Evolutionary conservation across 495 filamentous ascomycete genomes (phyloP), one percentile per base, ranked within the genome.

Genomic region (Articulospora tetracladia): DNA sequence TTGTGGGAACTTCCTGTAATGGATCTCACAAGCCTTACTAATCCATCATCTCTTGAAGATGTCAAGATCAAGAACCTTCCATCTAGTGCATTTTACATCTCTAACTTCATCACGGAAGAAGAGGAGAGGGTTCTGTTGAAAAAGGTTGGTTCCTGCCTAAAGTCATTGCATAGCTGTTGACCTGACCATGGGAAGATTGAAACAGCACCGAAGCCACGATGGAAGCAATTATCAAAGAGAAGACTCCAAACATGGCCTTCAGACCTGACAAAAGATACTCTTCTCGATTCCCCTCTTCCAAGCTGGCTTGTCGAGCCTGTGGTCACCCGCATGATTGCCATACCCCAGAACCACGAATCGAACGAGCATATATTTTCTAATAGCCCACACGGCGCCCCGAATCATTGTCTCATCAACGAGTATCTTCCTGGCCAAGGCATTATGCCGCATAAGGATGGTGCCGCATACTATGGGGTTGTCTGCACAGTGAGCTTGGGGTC

Each of bases 351-450:
- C 17, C 60, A 39, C 24, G 48, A 46, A 27, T 48, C 55, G 13
- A 67, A 69, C 44, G 55, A 65, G 20, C 66, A 76, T 50, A 77
- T 96, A 23, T 97, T 97, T 72, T 68, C 72, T 2, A 67, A 79
- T 20, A 83, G 91, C 24, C 90, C 93, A 25, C 93, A 97, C 65
- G 59, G 73, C 11, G 76, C 72, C 2, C 92, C 93, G 28, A 98
- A 98, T 61, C 94, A 98, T 76, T 89, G 94, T 49, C 79, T 98
- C 19, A 82, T 98, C 41, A 98, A 98, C 67, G 92, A 97, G 72
- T 98, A 98, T 72, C 73, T 72, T 0, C 85, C 90, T 0, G 91
- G 90, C 1, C 88, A 96, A 63, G 94, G 94, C 7, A 98, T 98
- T 61, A 93, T 97, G 89, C 85, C 93, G 55, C 94, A 98, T 68